A percentile compares a stretch with the other conserved stretches of the same genome.
Evolutionary conservation across 2,329 filamentous ascomycete genomes (phyloP).

Genomic region (Colletotrichum noveboracense): DNA sequence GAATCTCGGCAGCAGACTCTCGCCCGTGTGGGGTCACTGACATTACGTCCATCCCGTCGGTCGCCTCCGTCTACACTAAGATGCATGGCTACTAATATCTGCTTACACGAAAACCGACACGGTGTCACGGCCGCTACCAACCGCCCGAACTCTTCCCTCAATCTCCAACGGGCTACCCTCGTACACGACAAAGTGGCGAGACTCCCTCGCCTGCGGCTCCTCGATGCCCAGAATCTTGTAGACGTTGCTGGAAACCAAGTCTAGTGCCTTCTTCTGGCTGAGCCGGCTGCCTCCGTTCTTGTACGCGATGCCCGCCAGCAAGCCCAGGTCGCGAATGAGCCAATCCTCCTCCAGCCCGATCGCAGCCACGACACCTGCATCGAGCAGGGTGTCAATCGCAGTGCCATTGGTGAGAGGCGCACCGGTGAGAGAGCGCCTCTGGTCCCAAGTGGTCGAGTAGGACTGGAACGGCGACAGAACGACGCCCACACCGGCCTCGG

Average conservation of each 20-base stretch:
- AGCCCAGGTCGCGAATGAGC: slow-evolving; percentile 62
- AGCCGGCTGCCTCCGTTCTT: slow-evolving; percentile 62
- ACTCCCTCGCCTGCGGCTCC: slow-evolving; percentile 28
- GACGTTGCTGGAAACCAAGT: slow-evolving; percentile 61
- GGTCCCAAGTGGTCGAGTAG: slow-evolving; percentile 62
- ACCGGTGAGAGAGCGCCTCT: slow-evolving; percentile 65
- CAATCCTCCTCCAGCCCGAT: slow-evolving; percentile 68
- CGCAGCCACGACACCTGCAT: slow-evolving; percentile 62
- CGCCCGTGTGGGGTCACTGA: background rate
- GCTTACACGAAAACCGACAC: slow-evolving; percentile 40
- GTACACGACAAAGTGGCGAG: slow-evolving; percentile 62
- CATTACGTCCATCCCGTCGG: background rate
- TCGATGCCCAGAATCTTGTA: slow-evolving; percentile 61
- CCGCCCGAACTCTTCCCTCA: slow-evolving; percentile 58
- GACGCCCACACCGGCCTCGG: slow-evolving; percentile 60
- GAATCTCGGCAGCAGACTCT: background rate
- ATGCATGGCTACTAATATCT: background rate
- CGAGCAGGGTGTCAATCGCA: slow-evolving; percentile 59
- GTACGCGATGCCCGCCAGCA: slow-evolving; percentile 65
- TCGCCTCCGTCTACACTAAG: background rate
- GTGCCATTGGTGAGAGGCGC: slow-evolving; percentile 72
- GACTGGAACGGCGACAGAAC: slow-evolving; percentile 65
- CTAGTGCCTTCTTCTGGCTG: slow-evolving; percentile 58
- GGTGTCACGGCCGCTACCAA: slow-evolving; percentile 47
- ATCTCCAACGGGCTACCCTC: slow-evolving; percentile 69